Evolutionary conservation across 306 rosid genomes (phyloP), one percentile per base, ranked within the genome.

Genomic region (Dryas octopetala): DNA sequence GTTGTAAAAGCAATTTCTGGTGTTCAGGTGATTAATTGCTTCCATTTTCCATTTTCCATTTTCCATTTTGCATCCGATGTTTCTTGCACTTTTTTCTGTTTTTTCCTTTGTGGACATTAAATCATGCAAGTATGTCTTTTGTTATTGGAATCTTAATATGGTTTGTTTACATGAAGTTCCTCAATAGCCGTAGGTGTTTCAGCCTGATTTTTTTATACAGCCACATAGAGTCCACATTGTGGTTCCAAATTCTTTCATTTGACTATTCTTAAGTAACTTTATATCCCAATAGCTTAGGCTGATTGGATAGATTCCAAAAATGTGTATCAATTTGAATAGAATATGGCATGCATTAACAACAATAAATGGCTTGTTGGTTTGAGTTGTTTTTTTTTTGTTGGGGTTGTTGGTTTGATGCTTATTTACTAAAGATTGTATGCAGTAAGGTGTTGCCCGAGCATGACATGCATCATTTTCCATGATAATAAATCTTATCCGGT

Each of bases 1-100:
- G 96, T 93, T 50, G 98, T 89, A 76, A 93, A 91, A 80, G 97
- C 97, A 66, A 91, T 91, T 78, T 93, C 97, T 11, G 98, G 97
- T 70, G 97, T 93, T 77, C 93, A 94, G 98, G 97, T 83, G 59
- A 61, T 64, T 66, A 61, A 1, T 58, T 38, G 49, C 23, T 23
- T 23, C 23, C 23, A 23, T 23, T 72, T 75, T 23, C 23, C 23
- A 23, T 23, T 72, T 75, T 43, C 23, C 23, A 23, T 23, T 68
- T 75, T 66, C 12, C 17, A 49, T 54, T 67, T 4, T 43, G 19
- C 14, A 59, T 38, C 51, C 43, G 5, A 7, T 23, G 38, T 15
- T 59, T 50, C 48, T 62, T 67, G 43, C 17, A 23, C 9, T 26
- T 54, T 54, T n/a, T 23, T 52, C 19, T 9, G 16, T 10, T 68